A percentile compares a stretch with the other conserved stretches of the same genome.
These are phyloP conservation scores for Sanghuangporus weigelae DNA, from an alignment of 1,284 basidiomycete species.

Conservation along the genomic window DNA sequence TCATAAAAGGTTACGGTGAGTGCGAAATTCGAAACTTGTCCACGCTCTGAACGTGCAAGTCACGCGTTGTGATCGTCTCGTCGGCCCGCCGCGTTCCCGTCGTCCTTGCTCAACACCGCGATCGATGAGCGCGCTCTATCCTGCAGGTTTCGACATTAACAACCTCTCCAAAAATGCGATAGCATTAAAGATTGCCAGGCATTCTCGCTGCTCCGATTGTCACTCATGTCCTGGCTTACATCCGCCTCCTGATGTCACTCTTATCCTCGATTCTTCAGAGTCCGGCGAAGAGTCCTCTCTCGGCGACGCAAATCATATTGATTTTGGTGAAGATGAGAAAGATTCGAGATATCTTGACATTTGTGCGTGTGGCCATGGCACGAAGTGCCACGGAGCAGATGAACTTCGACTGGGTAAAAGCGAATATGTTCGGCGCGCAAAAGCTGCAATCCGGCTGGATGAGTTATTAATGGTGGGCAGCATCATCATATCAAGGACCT, in stretches of 20 bases:
- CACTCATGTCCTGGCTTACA: slow-evolving; percentile 58
- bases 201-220: slow-evolving; percentile 62
- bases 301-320: slow-evolving; percentile 53
- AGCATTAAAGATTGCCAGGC: slow-evolving; percentile 69
- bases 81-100: not conserved
- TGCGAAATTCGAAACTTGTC: not conserved
- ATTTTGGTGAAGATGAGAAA: slow-evolving; percentile 55
- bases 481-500: slow-evolving; percentile 15
- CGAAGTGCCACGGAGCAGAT: slow-evolving; percentile 66
- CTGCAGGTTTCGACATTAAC: slow-evolving; percentile 45
- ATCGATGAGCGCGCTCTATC: slow-evolving; percentile 40
- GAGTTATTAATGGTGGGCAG: slow-evolving; percentile 73
- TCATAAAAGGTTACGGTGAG: not conserved
- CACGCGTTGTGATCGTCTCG: not conserved
- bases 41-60: not conserved
- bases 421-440: slow-evolving; percentile 66
- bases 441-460: slow-evolving; percentile 79
- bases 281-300: slow-evolving; percentile 39
- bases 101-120: not conserved
- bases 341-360: slow-evolving; percentile 51
- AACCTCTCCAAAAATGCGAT: slow-evolving; percentile 44
- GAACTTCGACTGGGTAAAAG: slow-evolving; percentile 45
- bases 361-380: slow-evolving; percentile 75
- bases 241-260: slow-evolving; percentile 51
- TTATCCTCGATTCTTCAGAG: slow-evolving; percentile 50